Evolutionary conservation across 2,329 filamentous ascomycete species (phyloP), one percentile per base, ranked within the genome.

Genomic region (Aureobasidium subglaciale): DNA sequence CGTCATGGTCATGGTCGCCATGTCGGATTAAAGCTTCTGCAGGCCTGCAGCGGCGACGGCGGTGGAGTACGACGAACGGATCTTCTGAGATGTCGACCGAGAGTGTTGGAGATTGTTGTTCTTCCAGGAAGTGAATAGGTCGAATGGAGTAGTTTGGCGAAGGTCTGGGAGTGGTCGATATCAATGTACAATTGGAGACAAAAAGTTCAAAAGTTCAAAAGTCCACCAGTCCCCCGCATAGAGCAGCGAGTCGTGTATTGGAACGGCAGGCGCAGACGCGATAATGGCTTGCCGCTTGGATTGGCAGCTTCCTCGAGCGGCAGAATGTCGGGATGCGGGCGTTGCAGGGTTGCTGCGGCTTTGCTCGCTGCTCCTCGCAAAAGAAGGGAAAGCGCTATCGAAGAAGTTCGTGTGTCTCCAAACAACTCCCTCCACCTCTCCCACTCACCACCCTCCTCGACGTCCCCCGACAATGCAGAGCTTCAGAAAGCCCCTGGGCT

Each of bases 401-500:
- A 41, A 42, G 48, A 54, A 55, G 41, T 53, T 58, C 49, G 27
- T 48, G 16, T 34, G 38, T 35, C 41, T 29, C 37, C 56, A 42
- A 56, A 15, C 41, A 40, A 41, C 38, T 29, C 34, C 30, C 29
- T 48, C 41, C 15, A 13, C 25, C 16, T 15, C 32, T 10, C 15
- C 32, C n/a, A 41, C 22, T 24, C 42, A 38, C 24, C 27, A 42
- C 40, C 52, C 42, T 46, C 29, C 50, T 54, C 58, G 46, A 45
- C 35, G 13, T 46, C 22, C 43, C 29, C 34, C 49, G 75, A 83
- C 70, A 69, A 96, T 95, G 90, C 89, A 95, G 82, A 86, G 88
- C 69, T 78, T 95, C 75, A 79, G 85, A 70, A 84, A 86, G 81
- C 83, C 83, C 64, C 73, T 81, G 75, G 79, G 79, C 78, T 84